phyloP scores from a whole-genome alignment of 2,329 filamentous ascomycete species.

The Diaporthe eres region DNA sequence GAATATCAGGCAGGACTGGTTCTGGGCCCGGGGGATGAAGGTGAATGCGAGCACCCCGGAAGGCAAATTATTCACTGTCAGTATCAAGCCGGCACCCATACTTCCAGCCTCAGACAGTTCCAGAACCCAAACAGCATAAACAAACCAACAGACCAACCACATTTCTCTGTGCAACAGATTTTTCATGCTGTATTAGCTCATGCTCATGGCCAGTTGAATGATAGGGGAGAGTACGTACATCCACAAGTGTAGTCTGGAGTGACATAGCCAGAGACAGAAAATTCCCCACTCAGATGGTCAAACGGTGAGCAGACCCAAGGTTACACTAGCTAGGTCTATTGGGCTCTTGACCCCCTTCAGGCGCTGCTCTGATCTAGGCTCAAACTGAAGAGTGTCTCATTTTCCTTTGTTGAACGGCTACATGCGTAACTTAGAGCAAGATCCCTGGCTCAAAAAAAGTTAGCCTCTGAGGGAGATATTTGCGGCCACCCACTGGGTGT shows the following conservation, averaged over 20 bases:
- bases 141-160: background rate
- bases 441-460: background rate
- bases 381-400: background rate
- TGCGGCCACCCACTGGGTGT: background rate
- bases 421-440: background rate
- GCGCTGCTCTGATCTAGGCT: background rate
- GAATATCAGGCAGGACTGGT: background rate
- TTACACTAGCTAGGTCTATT: background rate
- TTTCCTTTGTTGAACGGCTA: background rate
- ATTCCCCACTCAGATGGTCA: background rate
- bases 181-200: background rate
- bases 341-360: background rate
- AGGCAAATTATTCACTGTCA: background rate
- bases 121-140: background rate
- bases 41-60: background rate
- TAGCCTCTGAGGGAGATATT: too few relatives aligned
- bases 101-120: background rate
- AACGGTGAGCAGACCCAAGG: background rate
- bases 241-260: background rate
- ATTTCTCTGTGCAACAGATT: background rate
- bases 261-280: background rate
- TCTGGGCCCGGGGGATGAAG: too few relatives aligned
- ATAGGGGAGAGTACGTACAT: background rate
- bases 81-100: background rate
- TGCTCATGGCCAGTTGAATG: background rate